Evolutionary conservation across 768 basidiomycete species (phyloP), one percentile per base, ranked within the genome.

Genomic region (Flagelloscypha sp.): DNA sequence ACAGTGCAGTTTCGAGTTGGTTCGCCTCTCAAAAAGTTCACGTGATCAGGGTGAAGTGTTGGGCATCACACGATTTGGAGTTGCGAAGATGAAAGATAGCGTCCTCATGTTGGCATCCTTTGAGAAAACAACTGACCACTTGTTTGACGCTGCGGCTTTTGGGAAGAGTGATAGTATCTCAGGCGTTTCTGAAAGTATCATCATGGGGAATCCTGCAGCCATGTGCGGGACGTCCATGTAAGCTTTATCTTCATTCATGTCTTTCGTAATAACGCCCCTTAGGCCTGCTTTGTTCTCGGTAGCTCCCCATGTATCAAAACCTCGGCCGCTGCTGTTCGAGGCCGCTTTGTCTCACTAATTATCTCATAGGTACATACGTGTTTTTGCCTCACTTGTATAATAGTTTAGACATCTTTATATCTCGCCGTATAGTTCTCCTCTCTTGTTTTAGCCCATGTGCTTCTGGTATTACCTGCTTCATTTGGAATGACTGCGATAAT

Each of bases 31-130:
- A n/a, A 21, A 18, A 33, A 12, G 28, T 18, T 42, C 13, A 40
- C 18, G 9, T 39, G 20, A 18, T 13, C 53, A 93, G 87, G 95
- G 95, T 27, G 94, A 98, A 55, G 92, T 98, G 1, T 64, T 99
- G 34, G 95, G 95, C 29, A 98, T 99, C 57, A 99, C 95, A 6
- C 85, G 95, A 20, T 98, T 98, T 59, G 95, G 95, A 53, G 94
- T 99, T 17, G 88, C 93, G 6, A 97, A 97, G 65, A 98, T 98
- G 90, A 98, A 98, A 59, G 95, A 99, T 59, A 90, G 88, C 50
- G 93, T 97, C 1, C 75, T 99, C 49, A 99, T 98, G 95, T 67
- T 98, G 49, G 95, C 95, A 7, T 95, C 90, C 17, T 99, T 99
- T 58, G 95, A 99, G 62, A 98, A 98, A 66, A 98, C 95, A 11